A percentile compares a stretch with the other conserved stretches of the same genome.
These are phyloP conservation scores for Yamadazyma sp. DNA, from an alignment of 1,139 yeast species.

Conservation along the genomic window DNA sequence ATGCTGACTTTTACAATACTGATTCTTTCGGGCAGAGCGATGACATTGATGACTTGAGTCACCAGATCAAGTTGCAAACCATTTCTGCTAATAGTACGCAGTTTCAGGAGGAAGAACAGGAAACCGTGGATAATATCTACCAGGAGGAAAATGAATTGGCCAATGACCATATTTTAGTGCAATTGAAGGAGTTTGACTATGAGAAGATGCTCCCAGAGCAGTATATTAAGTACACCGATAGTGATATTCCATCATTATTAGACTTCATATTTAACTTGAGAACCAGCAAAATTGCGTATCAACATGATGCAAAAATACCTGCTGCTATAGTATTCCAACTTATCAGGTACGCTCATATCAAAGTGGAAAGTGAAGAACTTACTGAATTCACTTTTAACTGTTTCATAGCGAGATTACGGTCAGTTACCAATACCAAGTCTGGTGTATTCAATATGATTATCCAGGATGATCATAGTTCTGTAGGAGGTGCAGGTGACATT, in stretches of 20 bases:
- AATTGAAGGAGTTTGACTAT: constrained; percentile 46
- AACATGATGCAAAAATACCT: constrained; percentile 61
- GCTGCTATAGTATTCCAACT: constrained; percentile 71
- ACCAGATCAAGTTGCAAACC: constrained; percentile 51
- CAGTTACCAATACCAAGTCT: constrained; percentile 58
- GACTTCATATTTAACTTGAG: constrained; percentile 54
- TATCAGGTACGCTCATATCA: constrained; percentile 60
- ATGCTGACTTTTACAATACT: constrained; percentile 16
- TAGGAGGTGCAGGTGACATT: constrained; percentile 58
- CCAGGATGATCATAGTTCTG: constrained; percentile 22
- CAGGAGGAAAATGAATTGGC: constrained; percentile 32
- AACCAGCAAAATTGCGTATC: constrained; percentile 26
- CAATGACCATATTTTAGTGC: constrained; percentile 28
- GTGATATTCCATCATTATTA: constrained; percentile 61
- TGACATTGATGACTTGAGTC: constrained; percentile 40
- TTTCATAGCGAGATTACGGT: constrained; percentile 60
- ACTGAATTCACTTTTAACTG: constrained; percentile 60
- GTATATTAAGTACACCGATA: constrained; percentile 60
- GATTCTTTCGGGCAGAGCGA: constrained; percentile 27
- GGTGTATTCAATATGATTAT: constrained; percentile 54
- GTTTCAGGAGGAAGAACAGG: constrained; percentile 23
- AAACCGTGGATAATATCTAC: constrained; percentile 24
- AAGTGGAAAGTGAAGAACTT: constrained; percentile 51
- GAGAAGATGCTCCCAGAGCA: constrained; percentile 46
- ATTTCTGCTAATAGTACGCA: constrained; percentile 26